Evolutionary conservation across 2,329 filamentous ascomycete species (phyloP).

Genomic region (Penicillium sp.): DNA sequence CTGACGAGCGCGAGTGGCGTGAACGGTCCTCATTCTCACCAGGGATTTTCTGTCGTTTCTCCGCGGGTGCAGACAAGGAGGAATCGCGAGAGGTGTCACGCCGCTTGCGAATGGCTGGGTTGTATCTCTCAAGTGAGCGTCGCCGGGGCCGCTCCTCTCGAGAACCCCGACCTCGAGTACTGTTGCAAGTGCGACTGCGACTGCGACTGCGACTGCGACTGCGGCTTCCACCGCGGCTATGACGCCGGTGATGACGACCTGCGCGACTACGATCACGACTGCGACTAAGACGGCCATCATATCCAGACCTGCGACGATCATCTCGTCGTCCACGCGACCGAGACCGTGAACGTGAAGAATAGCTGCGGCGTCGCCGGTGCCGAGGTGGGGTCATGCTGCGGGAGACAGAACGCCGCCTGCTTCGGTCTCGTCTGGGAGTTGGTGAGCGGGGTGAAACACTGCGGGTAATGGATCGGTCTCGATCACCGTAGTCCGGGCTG

Average conservation of each 20-base stretch:
- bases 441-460: slow-evolving; percentile 51
- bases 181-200: slow-evolving; percentile 17
- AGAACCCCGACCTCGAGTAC: slow-evolving; percentile 28
- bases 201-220: slow-evolving; percentile 40
- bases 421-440: slow-evolving; percentile 47
- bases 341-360: slow-evolving; percentile 35
- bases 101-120: slow-evolving; percentile 37
- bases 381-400: slow-evolving; percentile 36
- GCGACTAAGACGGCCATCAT: slow-evolving; percentile 39
- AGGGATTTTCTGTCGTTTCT: slow-evolving; percentile 40
- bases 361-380: slow-evolving; percentile 28
- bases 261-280: slow-evolving; percentile 29
- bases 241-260: slow-evolving; percentile 29
- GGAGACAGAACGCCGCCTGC: slow-evolving; percentile 37
- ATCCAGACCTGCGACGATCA: slow-evolving; percentile 47
- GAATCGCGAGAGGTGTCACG: slow-evolving; percentile 44
- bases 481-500: slow-evolving; percentile 42
- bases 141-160: slow-evolving; percentile 38
- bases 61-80: slow-evolving; percentile 39
- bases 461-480: slow-evolving; percentile 46
- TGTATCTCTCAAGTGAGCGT: slow-evolving; percentile 44
- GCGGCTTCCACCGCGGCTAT: slow-evolving; percentile 27
- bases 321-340: slow-evolving; percentile 22
- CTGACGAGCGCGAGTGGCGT: slow-evolving; percentile 18
- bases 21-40: slow-evolving; percentile 31